Evolutionary conservation across 306 rosid species (phyloP), one percentile per base, ranked within the genome.

Genomic region (Inga oerstediana): DNA sequence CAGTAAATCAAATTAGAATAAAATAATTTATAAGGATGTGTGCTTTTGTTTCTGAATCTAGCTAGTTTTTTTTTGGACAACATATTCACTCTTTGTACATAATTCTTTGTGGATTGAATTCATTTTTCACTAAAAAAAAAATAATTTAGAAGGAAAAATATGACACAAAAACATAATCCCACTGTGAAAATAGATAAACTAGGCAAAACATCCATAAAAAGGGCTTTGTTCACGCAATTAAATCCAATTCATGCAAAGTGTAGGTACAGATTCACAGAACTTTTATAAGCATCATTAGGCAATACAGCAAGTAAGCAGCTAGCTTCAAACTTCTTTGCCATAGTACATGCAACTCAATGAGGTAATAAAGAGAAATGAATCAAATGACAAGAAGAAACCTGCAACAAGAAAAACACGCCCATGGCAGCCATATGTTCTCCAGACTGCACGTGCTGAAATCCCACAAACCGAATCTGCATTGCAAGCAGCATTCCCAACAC

Each of bases 401-500:
- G 99, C 84, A 96, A 88, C 90, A 96, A 86, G 97, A 96, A 96
- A 92, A 96, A 96, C 72, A 96, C 98, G 0, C 99, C 99, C 99
- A 96, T 90, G 37, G 99, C 93, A 72, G 93, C 98, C 99, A 96
- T 96, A 81, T 96, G 97, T 88, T 96, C 99, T 70, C 99, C 99
- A 17, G 99, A 96, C 84, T 92, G 99, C n/a, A 96, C 99, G 75
- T 96, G 99, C 83, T 96, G 99, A 86, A 96, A 96, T 39, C 99
- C 99, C 66, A 96, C 99, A 41, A 96, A 96, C 54, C 99, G 94
- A 84, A 96, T 96, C 86, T 96, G 99, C 99, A 96, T 96, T 24
- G 98, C 99, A 8, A 96, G 92, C 90, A 94, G 74, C 99, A 96
- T 96, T 49, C 99, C 99, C 85, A 96, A 3, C 70, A 96, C 87